A percentile compares a stretch with the other conserved stretches of the same genome.
Conservation (phyloP, 2,329 filamentous ascomycete species). For the Hypoxylon sp. region DNA sequence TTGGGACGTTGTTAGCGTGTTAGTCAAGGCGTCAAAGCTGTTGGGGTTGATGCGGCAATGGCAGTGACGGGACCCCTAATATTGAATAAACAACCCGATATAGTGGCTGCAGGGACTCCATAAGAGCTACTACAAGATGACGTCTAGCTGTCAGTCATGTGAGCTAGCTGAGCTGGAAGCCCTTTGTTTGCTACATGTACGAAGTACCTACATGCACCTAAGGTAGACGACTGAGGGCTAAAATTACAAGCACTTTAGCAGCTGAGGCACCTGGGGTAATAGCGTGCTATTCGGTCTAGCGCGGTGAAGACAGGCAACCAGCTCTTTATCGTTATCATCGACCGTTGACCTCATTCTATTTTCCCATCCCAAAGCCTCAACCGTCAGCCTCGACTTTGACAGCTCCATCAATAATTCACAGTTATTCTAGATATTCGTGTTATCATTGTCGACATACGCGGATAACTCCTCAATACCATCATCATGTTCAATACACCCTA, state of each 20-base stretch:
- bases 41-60: background rate
- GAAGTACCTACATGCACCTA: too few species aligned
- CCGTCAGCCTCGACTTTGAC: background rate
- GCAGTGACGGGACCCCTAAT: too few species aligned
- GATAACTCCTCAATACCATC: background rate
- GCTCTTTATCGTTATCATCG: conserved; percentile 2
- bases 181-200: too few species aligned
- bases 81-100: too few species aligned
- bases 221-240: too few species aligned
- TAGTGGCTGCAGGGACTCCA: conserved; percentile 23
- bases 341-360: background rate
- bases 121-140: conserved; percentile 28
- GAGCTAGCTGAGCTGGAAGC: too few species aligned
- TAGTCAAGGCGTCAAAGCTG: too few species aligned
- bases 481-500: background rate
- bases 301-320: background rate
- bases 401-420: too few species aligned
- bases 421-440: background rate
- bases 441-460: background rate
- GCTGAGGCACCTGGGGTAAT: background rate
- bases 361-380: background rate
- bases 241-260: too few species aligned
- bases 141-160: conserved; percentile 32
- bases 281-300: background rate
- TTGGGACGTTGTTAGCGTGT: too few species aligned